Evolutionary conservation across 805 yeast species (phyloP).

Genomic region (Sugiyamaella americana): DNA sequence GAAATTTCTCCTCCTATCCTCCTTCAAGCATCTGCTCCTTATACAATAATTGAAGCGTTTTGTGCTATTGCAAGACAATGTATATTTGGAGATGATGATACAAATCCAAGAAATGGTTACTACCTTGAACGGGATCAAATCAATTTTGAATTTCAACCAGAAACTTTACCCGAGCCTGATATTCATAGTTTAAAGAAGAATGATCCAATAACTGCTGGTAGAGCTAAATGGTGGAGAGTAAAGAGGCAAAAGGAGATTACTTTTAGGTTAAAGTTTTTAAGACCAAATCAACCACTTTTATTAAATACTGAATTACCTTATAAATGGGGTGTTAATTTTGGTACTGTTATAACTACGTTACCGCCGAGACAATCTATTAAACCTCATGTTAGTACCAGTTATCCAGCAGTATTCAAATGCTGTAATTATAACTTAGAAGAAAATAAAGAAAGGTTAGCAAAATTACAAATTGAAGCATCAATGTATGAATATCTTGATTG

Average conservation of each 20-base stretch:
- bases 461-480: constrained; percentile 19
- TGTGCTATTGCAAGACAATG: constrained; percentile 8
- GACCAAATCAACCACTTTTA: neutral
- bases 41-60: constrained; percentile 6
- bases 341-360: neutral
- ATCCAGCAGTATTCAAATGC: constrained; percentile 13
- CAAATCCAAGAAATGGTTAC: neutral
- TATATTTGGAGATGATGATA: neutral
- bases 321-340: neutral
- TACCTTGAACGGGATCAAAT: constrained; percentile 7
- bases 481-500: constrained; percentile 19
- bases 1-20: constrained; percentile 16
- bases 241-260: constrained; percentile 4
- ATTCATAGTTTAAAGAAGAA: constrained; percentile 11
- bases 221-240: constrained; percentile 18
- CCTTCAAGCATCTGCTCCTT: constrained; percentile 1
- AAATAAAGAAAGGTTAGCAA: neutral
- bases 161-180: constrained; percentile 12
- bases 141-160: neutral
- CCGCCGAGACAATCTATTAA: no score
- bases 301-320: neutral
- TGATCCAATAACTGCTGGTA: constrained; percentile 14
- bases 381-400: neutral
- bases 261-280: neutral
- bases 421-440: constrained; percentile 9